Percentiles rank a stretch among this genome's conserved stretches.
Conservation (phyloP, 1,139 yeast species). For the Pichia sp. region DNA sequence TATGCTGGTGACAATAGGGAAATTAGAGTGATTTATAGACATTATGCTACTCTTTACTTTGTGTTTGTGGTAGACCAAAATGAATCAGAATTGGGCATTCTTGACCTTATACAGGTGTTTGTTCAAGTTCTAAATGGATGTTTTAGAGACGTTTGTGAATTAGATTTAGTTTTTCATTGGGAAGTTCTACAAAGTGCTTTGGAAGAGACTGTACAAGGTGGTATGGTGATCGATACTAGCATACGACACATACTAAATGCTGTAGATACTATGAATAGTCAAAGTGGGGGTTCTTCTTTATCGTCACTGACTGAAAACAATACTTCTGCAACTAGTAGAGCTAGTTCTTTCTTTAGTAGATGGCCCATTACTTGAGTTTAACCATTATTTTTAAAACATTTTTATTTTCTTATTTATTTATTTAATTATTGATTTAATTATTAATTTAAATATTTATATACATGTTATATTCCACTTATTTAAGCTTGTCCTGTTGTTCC, state of each 20-base stretch:
- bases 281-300: conserved; percentile 17
- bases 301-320: background rate
- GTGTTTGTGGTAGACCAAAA: conserved; percentile 95
- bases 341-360: conserved; percentile 17
- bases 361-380: conserved; percentile 16
- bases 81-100: conserved; percentile 88
- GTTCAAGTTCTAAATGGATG: conserved; percentile 93
- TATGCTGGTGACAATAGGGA: conserved; percentile 56
- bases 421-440: no score
- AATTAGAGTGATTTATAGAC: conserved; percentile 86
- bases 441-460: no score
- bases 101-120: conserved; percentile 92
- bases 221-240: conserved; percentile 97
- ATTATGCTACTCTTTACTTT: conserved; percentile 90
- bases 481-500: conserved; percentile 27
- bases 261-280: conserved; percentile 55
- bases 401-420: no score
- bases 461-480: background rate
- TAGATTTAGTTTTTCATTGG: conserved; percentile 96
- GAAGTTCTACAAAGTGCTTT: conserved; percentile 88
- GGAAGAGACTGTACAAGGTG: conserved; percentile 93
- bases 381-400: no score
- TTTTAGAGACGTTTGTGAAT: conserved; percentile 89
- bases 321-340: background rate
- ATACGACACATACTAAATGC: conserved; percentile 79